These are phyloP conservation scores for Cantharellus anzutake DNA, from an alignment of 768 basidiomycete genomes.

Conservation along the genomic window DNA sequence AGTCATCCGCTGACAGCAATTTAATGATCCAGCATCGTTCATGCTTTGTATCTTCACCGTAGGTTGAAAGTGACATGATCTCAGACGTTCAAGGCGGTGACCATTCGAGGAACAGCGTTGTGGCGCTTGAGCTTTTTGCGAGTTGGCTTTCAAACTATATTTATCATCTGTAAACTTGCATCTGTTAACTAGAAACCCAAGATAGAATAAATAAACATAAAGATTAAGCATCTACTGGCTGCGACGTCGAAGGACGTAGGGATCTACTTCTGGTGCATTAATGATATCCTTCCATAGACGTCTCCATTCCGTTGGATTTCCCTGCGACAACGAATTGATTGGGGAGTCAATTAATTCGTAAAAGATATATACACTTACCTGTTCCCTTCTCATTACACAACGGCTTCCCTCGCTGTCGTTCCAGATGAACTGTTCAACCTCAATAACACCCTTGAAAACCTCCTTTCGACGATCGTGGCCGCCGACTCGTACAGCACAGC, in stretches of 20 bases:
- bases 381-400: constrained; percentile 10
- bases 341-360: not conserved
- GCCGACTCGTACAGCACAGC: constrained; percentile 36
- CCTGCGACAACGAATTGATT: constrained; percentile 22
- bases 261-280: constrained; percentile 29
- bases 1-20: constrained; percentile 3
- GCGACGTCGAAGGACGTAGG: constrained; percentile 28
- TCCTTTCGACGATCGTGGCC: constrained; percentile 46
- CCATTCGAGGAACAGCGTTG: too few relatives aligned
- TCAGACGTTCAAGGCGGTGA: too few relatives aligned
- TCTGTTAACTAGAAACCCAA: too few relatives aligned
- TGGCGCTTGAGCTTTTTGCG: too few relatives aligned
- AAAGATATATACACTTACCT: constrained; percentile 1
- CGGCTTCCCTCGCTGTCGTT: constrained; percentile 31
- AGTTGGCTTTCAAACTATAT: too few relatives aligned
- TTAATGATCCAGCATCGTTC: constrained; percentile 6
- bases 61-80: constrained; percentile 7
- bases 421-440: constrained; percentile 41
- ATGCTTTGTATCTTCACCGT: constrained; percentile 8
- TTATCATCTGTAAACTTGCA: too few relatives aligned
- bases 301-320: constrained; percentile 63
- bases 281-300: constrained; percentile 53
- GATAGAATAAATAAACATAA: too few relatives aligned
- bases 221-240: too few relatives aligned
- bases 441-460: constrained; percentile 54